These are phyloP conservation scores for Colletotrichum cuscutae DNA, from an alignment of 2,329 filamentous ascomycete genomes.

Conservation along the genomic window DNA sequence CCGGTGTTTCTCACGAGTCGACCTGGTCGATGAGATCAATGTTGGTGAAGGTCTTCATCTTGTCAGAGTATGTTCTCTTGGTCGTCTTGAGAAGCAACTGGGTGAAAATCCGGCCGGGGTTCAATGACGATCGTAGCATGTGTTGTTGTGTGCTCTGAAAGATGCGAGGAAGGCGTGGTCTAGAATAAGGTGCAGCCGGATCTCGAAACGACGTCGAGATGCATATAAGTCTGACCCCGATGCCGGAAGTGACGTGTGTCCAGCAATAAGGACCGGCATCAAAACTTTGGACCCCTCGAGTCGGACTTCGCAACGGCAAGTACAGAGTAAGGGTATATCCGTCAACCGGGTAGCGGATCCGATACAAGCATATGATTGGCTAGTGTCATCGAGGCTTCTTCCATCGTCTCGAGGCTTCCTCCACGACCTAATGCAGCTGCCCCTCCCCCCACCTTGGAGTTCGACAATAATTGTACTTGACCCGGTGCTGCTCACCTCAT, in stretches of 20 bases:
- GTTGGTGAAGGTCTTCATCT: conserved; percentile 47
- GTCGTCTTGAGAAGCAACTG: neutral
- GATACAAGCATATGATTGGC: neutral
- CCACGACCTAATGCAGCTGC: neutral
- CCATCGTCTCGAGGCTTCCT: conserved; percentile 21
- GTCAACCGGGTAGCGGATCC: neutral
- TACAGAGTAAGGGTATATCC: neutral
- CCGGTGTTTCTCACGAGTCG: conserved; percentile 59
- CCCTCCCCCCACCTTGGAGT: conserved; percentile 8
- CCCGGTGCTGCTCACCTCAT: neutral
- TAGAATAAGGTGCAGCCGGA: neutral
- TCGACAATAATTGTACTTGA: neutral
- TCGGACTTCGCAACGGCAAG: neutral
- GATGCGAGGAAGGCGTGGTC: neutral
- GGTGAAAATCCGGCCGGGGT: neutral
- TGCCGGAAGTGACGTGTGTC: neutral
- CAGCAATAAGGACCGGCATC: neutral
- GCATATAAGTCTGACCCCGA: neutral
- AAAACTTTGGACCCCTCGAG: neutral
- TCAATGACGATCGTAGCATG: neutral
- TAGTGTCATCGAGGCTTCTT: conserved; percentile 15
- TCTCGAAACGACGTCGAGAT: neutral
- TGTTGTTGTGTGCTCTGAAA: neutral
- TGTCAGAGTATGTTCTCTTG: conserved; percentile 31
- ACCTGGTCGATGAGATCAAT: conserved; percentile 64